Evolutionary conservation across 1,284 basidiomycete species (phyloP), one percentile per base, ranked within the genome.

Genomic region (Ganoderma lucidum): DNA sequence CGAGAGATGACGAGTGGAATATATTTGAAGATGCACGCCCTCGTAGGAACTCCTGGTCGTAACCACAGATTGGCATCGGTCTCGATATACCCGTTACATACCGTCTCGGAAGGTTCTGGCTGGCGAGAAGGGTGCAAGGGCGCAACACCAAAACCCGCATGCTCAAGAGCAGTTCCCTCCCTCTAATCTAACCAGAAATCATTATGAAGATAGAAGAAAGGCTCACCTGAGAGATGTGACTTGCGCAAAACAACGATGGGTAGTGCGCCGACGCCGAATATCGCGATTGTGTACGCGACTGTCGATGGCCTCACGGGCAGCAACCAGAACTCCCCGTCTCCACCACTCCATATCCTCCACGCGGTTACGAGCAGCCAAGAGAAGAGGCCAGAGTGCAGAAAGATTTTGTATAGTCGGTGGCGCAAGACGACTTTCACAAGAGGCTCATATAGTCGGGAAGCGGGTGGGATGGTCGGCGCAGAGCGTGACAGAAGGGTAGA

Each of bases 201-300:
- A 30, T 8, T 6, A 53, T 14, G 4, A 9, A 19, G 19, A 28
- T 14, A 32, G n/a, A 45, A 32, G 6, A 15, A 44, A 15, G n/a
- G 80, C 87, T 77, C 74, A 90, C 90, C 81, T 64, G 85, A 83
- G 61, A 92, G 75, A 73, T 85, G 86, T 6, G 80, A 70, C 76
- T 91, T 92, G 56, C 89, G 82, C 65, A 87, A 65, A 1, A 91
- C 81, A 19, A 88, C 77, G 1, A 86, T 79, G 2, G 91, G 91
- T 1, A 91, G 70, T 14, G 82, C 82, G 30, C 82, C 81, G 9
- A 80, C 71, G 2, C 75, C 65, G 82, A 85, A 86, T 0, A 75
- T 77, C 1, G 81, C 67, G 1, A 71, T 70, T 2, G 83, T 73
- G 63, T 78, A 72, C 15, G 75, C 53, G 72, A 83, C 75, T 10